Base-by-base conservation (phyloP, 2,329 filamentous ascomycete species). In the Alternaria brassicae region DNA sequence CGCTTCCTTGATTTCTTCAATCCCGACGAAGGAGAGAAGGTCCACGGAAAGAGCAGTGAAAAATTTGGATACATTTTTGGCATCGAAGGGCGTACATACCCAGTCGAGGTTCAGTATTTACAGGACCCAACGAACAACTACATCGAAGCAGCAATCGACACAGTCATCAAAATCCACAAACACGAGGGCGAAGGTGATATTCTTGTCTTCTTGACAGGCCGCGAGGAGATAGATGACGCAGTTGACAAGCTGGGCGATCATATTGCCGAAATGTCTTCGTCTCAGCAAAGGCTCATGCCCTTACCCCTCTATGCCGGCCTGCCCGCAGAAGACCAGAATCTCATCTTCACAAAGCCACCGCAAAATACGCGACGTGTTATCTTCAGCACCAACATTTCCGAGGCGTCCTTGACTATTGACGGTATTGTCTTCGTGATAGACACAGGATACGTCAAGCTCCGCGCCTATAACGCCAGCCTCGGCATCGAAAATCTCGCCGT, bases 381-480 rank as follows among this genome's bases (percentile, higher is more conserved):
- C 34, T 89, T 97, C 66, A 90, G 92, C 4, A 98, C 95, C 58
- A 98, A 98, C 74, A 97, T 98, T 65, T 93, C 95, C 12, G 95
- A 99, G 81, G 94, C 95, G 4, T 97, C 92, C 2, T 90, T 99
- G 41, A 98, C 95, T 91, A 15, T 98, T 56, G 89, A 95, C 53
- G 93, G 92, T 3, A 93, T 98, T 60, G 89, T 93, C 54, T 96
- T 92, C 72, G 94, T 99, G 6, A 82, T 98, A 49, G 95, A 99
- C 77, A 89, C 87, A 53, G 95, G 95, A 1, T 97, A 92, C 73
- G 93, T 96, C 66, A 98, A 98, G 76, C 82, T 97, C 19, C 88
- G 93, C 37, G 90, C 91, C 6, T 98, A 92, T 79, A 90, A 96
- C 66, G 92, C 94, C 0, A 83, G 76, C 15, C 94, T 91, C 1